Base-by-base conservation (phyloP, 2,329 filamentous ascomycete genomes). In the Neurospora crassa region DNA sequence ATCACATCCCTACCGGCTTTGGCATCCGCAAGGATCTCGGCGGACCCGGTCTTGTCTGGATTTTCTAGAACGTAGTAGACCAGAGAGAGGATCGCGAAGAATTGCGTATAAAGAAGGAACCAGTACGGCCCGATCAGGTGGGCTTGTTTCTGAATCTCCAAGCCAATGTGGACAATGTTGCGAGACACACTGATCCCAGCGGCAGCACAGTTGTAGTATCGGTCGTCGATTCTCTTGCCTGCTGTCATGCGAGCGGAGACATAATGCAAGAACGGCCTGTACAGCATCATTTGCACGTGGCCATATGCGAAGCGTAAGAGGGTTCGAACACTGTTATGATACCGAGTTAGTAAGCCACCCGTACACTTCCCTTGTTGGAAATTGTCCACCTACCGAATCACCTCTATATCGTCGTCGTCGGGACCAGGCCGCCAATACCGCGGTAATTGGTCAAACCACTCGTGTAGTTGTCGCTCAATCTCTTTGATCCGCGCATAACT, bases 1-100 rank as follows among this genome's bases (percentile, higher is more conserved):
- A 98, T 87, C 73, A 94, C 92, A 74, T 95, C 91, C 77, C 92
- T 92, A 20, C 95, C 96, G 74, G 93, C 91, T 73, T 90, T 86
- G 0, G 94, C 95, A 81, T 98, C 95, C 70, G 90, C 90, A 72
- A 97, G 83, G 29, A 97, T 91, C 73, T 97, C 94, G 69, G 91
- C 86, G 6, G 91, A 90, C 1, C 90, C 91, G 4, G 87, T 83
- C 77, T 91, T 93, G 72, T 92, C 89, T 1, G 91, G 91, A 74
- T 95, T 95, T 78, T 95, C 92, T 16, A 93, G 83, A 0, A 92
- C 91, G 77, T 92, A 95, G 77, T 93, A 96, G 1, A 95, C 84
- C 67, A 96, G 83, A 0, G 92, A 92, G 41, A 96, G 83, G 41
- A 95, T 91, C 16, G 77, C 75, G 42, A 77, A 78, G 72, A 77